Conservation (phyloP, 164 flowering plant species). For the Hamamelis virginiana region DNA sequence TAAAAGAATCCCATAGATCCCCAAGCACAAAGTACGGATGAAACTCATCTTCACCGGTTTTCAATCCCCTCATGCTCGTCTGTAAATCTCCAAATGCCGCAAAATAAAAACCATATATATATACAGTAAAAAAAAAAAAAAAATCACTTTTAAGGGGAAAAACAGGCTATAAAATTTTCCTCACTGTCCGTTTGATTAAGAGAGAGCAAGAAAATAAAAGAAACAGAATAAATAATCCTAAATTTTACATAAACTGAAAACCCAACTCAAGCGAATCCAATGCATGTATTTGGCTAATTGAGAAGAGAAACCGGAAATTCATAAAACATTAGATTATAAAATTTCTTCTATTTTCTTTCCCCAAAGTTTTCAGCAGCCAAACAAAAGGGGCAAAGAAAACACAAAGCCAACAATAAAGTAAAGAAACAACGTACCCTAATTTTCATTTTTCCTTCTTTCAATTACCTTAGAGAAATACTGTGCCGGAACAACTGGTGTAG, state of each 20-base stretch:
- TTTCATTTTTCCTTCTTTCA: too few species aligned
- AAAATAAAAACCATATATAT: background rate
- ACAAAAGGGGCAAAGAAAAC: background rate
- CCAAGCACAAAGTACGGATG: conserved; percentile 54
- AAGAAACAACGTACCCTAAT: too few species aligned
- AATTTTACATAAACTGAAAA: background rate
- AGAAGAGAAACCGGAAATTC: background rate
- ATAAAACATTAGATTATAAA: background rate
- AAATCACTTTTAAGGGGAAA: background rate
- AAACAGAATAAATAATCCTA: background rate
- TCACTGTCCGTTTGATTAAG: background rate
- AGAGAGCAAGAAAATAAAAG: background rate
- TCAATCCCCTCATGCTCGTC: conserved; percentile 44
- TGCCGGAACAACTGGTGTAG: conserved; percentile 38
- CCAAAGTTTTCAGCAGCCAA: background rate
- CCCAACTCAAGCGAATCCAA: background rate
- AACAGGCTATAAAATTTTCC: background rate
- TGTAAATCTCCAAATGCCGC: conserved; percentile 14
- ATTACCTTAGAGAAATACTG: conserved; percentile 37
- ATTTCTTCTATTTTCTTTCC: background rate
- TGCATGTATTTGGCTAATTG: background rate
- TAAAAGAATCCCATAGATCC: conserved; percentile 75
- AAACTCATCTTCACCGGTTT: conserved; percentile 27
- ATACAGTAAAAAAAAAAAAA: background rate
- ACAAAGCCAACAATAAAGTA: background rate